These are phyloP conservation scores for Suaeda aralocaspica DNA, from an alignment of 148 eudicot species.

Conservation along the genomic window DNA sequence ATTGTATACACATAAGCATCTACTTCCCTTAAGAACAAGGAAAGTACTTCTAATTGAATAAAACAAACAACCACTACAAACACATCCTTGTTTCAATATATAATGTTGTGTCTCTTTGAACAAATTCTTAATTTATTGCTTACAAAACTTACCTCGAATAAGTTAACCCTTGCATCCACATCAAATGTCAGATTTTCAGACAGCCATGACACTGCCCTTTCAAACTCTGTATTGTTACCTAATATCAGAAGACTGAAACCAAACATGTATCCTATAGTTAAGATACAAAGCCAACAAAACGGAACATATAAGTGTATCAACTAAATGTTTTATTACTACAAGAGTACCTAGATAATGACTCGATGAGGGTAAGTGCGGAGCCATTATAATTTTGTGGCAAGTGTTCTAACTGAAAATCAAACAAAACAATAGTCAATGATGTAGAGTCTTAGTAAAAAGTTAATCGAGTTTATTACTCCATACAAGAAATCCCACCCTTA, in stretches of 20 bases:
- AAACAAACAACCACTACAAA: neutral
- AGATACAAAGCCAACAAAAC: constrained; percentile 13
- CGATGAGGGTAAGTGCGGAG: constrained; percentile 90
- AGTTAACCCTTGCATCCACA: constrained; percentile 90
- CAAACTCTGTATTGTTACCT: constrained; percentile 88
- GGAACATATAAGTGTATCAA: neutral
- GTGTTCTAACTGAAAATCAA: constrained; percentile 62
- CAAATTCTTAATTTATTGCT: neutral
- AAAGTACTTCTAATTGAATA: no score
- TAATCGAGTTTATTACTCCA: constrained; percentile 10
- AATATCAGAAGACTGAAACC: constrained; percentile 69
- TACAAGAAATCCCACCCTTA: constrained; percentile 45
- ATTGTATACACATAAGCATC: no score
- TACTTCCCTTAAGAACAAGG: no score
- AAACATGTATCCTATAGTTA: constrained; percentile 1
- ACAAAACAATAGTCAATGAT: constrained; percentile 19
- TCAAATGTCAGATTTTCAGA: constrained; percentile 78
- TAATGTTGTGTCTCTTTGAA: neutral
- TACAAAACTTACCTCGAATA: constrained; percentile 66
- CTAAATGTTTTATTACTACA: neutral
- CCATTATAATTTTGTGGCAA: constrained; percentile 81
- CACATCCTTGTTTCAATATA: neutral
- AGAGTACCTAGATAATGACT: constrained; percentile 83
- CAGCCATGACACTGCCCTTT: constrained; percentile 79
- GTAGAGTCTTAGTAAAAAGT: neutral